These are phyloP conservation scores for Pseudocercospora eumusae DNA, from an alignment of 2,329 filamentous ascomycete species.

Conservation along the genomic window DNA sequence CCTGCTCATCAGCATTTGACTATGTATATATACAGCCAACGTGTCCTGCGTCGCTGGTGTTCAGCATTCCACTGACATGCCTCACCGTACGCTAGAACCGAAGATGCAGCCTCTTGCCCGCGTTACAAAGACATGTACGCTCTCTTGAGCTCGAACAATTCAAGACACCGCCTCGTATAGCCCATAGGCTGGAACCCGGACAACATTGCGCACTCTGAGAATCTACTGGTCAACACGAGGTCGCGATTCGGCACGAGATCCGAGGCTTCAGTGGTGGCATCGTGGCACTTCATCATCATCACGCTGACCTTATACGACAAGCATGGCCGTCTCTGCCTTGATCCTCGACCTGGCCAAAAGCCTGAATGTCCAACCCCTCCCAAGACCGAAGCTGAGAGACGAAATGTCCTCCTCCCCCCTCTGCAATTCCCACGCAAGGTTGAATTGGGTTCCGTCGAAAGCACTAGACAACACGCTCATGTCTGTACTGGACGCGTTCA, in stretches of 20 bases:
- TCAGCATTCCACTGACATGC: background rate
- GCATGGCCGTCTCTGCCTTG: background rate
- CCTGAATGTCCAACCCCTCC: background rate
- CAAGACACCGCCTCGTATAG: no score
- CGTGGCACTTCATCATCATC: no score
- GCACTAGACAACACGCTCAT: background rate
- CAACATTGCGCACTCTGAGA: background rate
- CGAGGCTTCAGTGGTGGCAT: no score
- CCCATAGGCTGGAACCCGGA: no score
- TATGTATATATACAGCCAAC: background rate
- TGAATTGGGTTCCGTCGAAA: no score
- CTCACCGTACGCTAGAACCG: background rate
- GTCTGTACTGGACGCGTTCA: background rate
- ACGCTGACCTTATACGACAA: background rate
- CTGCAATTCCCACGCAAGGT: no score
- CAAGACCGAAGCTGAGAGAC: background rate
- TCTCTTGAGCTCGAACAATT: no score
- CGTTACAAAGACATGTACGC: no score
- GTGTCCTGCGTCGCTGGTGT: background rate
- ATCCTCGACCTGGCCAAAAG: background rate
- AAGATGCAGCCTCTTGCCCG: background rate
- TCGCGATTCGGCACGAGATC: background rate
- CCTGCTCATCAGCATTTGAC: background rate
- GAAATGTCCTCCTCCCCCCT: background rate
- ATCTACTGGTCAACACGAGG: background rate